A percentile compares a stretch with the other conserved stretches of the same genome.
Evolutionary conservation across 768 basidiomycete species (phyloP).

Genomic region (Naganishia onofrii): DNA sequence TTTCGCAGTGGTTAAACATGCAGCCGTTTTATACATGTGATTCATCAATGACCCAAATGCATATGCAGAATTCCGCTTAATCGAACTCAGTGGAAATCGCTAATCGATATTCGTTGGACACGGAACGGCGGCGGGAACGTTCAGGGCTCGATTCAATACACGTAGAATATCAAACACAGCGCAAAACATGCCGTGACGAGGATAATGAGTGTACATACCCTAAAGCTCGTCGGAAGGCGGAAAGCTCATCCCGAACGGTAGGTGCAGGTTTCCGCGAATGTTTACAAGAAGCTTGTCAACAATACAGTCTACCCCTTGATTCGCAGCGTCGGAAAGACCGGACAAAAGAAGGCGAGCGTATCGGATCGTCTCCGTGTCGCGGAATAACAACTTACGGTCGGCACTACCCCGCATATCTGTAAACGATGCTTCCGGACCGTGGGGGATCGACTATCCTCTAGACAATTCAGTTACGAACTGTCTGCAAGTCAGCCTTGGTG

Average conservation of each 20-base stretch:
- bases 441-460: neutral
- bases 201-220: too few relatives aligned
- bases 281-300: neutral
- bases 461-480: neutral
- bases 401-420: neutral
- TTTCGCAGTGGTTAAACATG: neutral
- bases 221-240: neutral
- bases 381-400: neutral
- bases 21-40: conserved; percentile 1
- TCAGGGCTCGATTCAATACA: too few relatives aligned
- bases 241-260: neutral
- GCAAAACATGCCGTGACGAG: too few relatives aligned
- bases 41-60: neutral
- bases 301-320: too few relatives aligned
- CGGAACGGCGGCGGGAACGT: neutral
- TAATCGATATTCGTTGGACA: neutral
- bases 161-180: too few relatives aligned
- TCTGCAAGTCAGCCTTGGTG: neutral
- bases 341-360: neutral
- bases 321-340: neutral
- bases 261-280: neutral
- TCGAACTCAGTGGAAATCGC: neutral
- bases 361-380: neutral
- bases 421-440: neutral
- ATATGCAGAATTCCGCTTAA: neutral